Conservation (phyloP, 1,284 basidiomycete species). For the Tilletiopsis washingtonensis region DNA sequence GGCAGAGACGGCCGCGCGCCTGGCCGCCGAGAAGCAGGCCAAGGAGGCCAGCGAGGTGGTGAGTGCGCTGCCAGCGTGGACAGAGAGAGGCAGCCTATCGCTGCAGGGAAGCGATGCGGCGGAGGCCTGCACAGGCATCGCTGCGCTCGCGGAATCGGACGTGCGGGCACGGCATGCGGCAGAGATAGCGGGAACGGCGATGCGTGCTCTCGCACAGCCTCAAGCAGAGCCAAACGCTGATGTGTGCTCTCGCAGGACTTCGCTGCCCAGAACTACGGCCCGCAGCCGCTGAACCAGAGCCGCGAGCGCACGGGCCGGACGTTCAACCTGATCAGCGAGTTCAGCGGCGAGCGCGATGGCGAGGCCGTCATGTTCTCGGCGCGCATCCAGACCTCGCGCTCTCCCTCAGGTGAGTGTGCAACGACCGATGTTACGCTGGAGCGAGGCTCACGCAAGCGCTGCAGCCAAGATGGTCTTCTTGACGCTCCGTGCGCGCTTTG, state of each 20-base stretch:
- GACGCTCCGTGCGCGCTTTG: slow-evolving; percentile 76
- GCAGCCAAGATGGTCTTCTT: slow-evolving; percentile 87
- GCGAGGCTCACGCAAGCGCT: not conserved
- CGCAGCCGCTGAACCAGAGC: slow-evolving; percentile 84
- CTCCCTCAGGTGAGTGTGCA: slow-evolving; percentile 43
- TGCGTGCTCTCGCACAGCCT: no score
- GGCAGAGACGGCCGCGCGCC: slow-evolving; percentile 76
- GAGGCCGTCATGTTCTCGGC: slow-evolving; percentile 77
- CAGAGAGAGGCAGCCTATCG: no score
- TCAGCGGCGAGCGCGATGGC: slow-evolving; percentile 65
- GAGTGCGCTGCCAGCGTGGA: no score
- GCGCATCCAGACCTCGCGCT: slow-evolving; percentile 81
- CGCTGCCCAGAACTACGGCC: slow-evolving; percentile 78
- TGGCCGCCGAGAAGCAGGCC: slow-evolving; percentile 66
- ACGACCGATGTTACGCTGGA: no score
- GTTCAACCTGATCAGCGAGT: slow-evolving; percentile 59
- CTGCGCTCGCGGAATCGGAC: no score
- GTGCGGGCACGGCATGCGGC: no score
- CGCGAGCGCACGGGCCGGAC: slow-evolving; percentile 55
- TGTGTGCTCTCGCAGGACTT: slow-evolving; percentile 62
- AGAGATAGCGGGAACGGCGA: no score
- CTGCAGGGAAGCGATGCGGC: no score
- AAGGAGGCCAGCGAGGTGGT: slow-evolving; percentile 67
- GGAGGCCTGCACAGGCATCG: no score
- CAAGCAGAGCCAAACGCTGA: no score